Evolutionary conservation across 345 rosid genomes (phyloP).

Genomic region (Lenwebbia sp.): DNA sequence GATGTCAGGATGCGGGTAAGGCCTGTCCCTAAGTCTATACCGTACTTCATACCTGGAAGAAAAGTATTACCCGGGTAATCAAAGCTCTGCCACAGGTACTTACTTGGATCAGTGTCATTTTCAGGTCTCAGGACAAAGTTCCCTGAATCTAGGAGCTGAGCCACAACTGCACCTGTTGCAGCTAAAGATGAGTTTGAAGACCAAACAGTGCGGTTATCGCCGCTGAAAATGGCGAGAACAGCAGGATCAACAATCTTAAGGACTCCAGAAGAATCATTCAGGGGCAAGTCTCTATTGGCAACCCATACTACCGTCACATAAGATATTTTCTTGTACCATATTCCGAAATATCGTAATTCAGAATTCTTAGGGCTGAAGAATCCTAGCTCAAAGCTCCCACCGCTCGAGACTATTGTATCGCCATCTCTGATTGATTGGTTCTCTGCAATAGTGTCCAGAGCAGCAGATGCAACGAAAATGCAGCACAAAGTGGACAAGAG

Average conservation of each 20-base stretch:
- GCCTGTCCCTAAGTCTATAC: slow-evolving; percentile 20
- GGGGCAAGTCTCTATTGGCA: slow-evolving; percentile 29
- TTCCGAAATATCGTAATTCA: slow-evolving; percentile 21
- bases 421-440: slow-evolving; percentile 5
- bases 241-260: slow-evolving; percentile 4
- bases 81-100: slow-evolving; percentile 44
- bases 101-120: neutral
- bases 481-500: neutral
- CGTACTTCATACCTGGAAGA: slow-evolving; percentile 41
- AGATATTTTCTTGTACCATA: slow-evolving; percentile 25
- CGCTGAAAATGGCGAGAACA: slow-evolving; percentile 6
- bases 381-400: slow-evolving; percentile 23
- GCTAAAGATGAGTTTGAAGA: slow-evolving; percentile 9
- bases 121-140: slow-evolving; percentile 29
- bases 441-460: neutral
- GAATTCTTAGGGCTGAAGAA: slow-evolving; percentile 19
- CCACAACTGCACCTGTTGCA: slow-evolving; percentile 4
- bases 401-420: slow-evolving; percentile 5
- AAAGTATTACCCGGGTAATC: slow-evolving; percentile 35
- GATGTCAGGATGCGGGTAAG: slow-evolving; percentile 16
- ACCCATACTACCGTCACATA: slow-evolving; percentile 24
- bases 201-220: slow-evolving; percentile 8
- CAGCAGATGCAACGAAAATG: neutral
- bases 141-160: slow-evolving; percentile 33
- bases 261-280: slow-evolving; percentile 10